Evolutionary conservation across 2,329 filamentous ascomycete species (phyloP).

Genomic region (Calonectria pteridis): DNA sequence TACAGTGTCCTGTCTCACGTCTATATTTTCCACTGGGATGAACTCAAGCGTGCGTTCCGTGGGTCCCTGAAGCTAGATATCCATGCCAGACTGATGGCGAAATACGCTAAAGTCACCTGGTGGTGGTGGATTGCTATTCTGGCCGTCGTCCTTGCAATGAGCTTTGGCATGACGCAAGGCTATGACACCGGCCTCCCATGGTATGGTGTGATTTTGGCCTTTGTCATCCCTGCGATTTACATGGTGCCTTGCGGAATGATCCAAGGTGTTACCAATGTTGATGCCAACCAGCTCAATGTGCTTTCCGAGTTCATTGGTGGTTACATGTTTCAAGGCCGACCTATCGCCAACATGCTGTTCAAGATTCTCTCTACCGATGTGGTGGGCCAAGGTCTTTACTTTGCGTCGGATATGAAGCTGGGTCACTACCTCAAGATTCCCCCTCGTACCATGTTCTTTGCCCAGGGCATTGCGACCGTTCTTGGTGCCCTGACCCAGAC

Average conservation of each 20-base stretch:
- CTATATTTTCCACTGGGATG: constrained; percentile 25
- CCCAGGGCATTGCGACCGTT: constrained; percentile 11
- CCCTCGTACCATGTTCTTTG: constrained; percentile 14
- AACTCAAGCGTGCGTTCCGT: constrained; percentile 10
- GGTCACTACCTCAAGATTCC: constrained; percentile 23
- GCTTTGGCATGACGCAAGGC: constrained; percentile 54
- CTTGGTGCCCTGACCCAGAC: constrained; percentile 15
- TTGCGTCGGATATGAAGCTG: constrained; percentile 18
- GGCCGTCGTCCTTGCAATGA: constrained; percentile 56
- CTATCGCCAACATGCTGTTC: constrained; percentile 64
- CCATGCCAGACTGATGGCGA: constrained; percentile 64
- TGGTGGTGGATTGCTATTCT: constrained; percentile 64
- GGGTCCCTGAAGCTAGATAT: constrained; percentile 18
- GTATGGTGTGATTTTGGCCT: constrained; percentile 42
- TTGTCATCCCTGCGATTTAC: constrained; percentile 44
- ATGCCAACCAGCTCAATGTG: constrained; percentile 62
- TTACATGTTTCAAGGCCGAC: constrained; percentile 61
- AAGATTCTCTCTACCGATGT: constrained; percentile 48
- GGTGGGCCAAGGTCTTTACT: constrained; percentile 16
- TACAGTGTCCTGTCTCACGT: constrained; percentile 17
- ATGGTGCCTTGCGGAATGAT: constrained; percentile 57
- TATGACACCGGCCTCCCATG: constrained; percentile 58
- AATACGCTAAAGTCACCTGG: constrained; percentile 66
- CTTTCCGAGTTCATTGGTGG: constrained; percentile 63
- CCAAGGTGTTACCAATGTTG: constrained; percentile 61